phyloP scores from a whole-genome alignment of 345 rosid species.

The Eucalyptus leucophloia region DNA sequence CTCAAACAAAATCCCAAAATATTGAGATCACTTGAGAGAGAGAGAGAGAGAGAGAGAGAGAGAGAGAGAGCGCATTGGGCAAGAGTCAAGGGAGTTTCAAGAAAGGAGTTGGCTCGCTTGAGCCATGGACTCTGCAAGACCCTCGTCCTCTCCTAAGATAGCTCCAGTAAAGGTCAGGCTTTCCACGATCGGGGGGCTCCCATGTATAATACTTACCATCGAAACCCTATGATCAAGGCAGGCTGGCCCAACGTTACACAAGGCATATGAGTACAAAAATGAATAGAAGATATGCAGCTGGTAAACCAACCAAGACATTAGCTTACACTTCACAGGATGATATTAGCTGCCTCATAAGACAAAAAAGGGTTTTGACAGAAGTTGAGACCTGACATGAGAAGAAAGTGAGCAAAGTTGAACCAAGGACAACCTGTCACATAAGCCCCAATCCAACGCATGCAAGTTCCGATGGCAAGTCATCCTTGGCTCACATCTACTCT shows the following conservation, averaged over 20 bases:
- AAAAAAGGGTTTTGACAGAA: not conserved
- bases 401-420: constrained; percentile 1
- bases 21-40: not conserved
- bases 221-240: not conserved
- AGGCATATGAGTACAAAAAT: not conserved
- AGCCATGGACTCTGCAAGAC: not conserved
- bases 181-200: too few species aligned
- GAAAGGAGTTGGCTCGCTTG: not conserved
- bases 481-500: constrained; percentile 29
- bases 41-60: too few species aligned
- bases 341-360: not conserved
- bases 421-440: not conserved
- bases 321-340: not conserved
- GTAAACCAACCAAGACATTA: not conserved
- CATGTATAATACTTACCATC: not conserved
- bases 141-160: not conserved
- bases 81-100: not conserved
- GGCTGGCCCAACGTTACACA: not conserved
- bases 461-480: constrained; percentile 18
- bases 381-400: not conserved
- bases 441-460: not conserved
- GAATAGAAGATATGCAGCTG: not conserved
- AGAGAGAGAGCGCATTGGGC: not conserved
- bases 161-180: too few species aligned
- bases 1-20: not conserved